A percentile compares a stretch with the other conserved stretches of the same genome.
Evolutionary conservation across 116 monocot species (phyloP).

Genomic region (Phalaenopsis hybrid): DNA sequence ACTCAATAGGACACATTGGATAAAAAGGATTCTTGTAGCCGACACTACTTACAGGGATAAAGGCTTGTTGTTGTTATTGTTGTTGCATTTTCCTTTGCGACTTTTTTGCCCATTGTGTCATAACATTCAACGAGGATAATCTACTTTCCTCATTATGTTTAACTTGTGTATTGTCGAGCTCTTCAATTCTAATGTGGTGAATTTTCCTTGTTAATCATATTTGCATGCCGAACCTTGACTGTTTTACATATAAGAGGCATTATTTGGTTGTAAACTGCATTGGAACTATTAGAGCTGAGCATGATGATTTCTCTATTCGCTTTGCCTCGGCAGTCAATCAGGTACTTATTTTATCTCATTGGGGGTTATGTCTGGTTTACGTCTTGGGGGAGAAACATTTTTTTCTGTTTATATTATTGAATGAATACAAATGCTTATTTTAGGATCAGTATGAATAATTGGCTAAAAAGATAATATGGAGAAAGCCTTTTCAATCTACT

Average conservation of each 20-base stretch:
- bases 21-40: no score
- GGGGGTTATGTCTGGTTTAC: background rate
- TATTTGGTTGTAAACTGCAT: constrained; percentile 88
- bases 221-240: constrained; percentile 42
- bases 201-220: background rate
- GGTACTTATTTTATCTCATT: constrained; percentile 27
- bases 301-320: constrained; percentile 93
- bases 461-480: background rate
- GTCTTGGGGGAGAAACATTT: background rate
- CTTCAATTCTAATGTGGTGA: background rate
- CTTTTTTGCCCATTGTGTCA: background rate
- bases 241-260: constrained; percentile 82
- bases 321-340: constrained; percentile 89
- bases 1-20: no score
- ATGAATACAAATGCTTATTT: background rate
- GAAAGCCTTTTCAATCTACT: background rate
- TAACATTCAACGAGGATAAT: background rate
- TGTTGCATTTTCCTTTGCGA: background rate
- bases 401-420: background rate
- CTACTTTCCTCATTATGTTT: background rate
- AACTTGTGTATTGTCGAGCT: background rate
- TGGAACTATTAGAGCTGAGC: constrained; percentile 79
- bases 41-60: no score
- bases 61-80: no score
- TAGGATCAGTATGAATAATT: background rate